Conservation (phyloP, 192 early-diverging fungal genomes). For the Entomortierella parvispora region DNA sequence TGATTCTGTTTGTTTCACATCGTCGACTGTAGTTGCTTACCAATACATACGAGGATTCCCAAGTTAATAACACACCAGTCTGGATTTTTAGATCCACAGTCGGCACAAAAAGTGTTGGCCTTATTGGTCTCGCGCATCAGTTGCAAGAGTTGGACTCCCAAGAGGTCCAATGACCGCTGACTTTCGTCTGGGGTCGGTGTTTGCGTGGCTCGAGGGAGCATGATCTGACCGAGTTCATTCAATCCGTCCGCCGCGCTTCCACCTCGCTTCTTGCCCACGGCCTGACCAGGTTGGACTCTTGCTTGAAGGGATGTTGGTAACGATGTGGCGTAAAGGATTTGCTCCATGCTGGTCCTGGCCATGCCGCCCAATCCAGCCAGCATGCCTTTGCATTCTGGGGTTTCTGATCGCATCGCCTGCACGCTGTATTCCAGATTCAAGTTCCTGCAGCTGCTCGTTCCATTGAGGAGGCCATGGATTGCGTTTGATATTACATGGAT, state of each 20-base stretch:
- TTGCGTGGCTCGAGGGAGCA: conserved; percentile 12
- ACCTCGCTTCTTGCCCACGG: conserved; percentile 43
- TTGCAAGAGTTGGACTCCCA: conserved; percentile 27
- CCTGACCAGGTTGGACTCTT: conserved; percentile 39
- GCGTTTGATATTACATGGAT: conserved; percentile 74
- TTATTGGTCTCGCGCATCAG: conserved; percentile 43
- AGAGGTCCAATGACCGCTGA: not conserved
- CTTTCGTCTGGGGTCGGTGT: not conserved
- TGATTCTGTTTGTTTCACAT: too few species aligned
- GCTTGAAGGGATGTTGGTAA: conserved; percentile 40
- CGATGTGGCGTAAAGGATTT: conserved; percentile 21
- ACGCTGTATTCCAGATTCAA: conserved; percentile 22
- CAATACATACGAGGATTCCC: conserved; percentile 73
- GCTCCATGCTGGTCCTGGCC: conserved; percentile 26
- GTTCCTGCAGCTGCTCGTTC: conserved; percentile 55
- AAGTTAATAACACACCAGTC: conserved; percentile 80
- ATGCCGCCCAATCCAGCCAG: conserved; percentile 24
- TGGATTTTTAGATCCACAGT: conserved; percentile 71
- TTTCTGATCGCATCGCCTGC: not conserved
- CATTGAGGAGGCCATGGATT: conserved; percentile 71
- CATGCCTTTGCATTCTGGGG: conserved; percentile 20
- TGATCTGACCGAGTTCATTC: conserved; percentile 41
- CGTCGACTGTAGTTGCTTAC: conserved; percentile 54
- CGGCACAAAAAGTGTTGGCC: conserved; percentile 67
- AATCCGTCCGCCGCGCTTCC: conserved; percentile 32